phyloP scores from a whole-genome alignment of 805 yeast genomes.

The Lipomyces orientalis region DNA sequence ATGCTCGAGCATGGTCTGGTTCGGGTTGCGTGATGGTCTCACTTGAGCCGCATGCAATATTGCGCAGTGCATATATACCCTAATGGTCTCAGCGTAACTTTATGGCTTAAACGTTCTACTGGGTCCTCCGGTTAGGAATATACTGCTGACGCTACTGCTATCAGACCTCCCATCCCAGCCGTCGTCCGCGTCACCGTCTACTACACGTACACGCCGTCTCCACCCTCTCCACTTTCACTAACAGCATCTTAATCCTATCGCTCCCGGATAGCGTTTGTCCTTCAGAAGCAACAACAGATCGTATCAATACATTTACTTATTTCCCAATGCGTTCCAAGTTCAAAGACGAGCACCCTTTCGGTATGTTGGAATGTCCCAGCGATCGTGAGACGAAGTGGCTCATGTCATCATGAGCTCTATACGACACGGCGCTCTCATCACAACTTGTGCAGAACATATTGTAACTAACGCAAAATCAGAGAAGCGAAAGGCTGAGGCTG shows the following conservation, averaged over 20 bases:
- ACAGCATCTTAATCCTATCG: neutral
- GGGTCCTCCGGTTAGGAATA: neutral
- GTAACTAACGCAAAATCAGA: constrained; percentile 50
- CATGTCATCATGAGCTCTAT: neutral
- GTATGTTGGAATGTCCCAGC: constrained; percentile 52
- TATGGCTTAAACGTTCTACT: neutral
- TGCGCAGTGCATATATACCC: too few relatives aligned
- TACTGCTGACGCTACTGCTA: neutral
- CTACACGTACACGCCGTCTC: neutral
- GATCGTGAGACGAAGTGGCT: neutral
- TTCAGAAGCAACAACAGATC: neutral
- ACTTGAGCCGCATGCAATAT: too few relatives aligned
- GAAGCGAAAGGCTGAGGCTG: constrained; percentile 93
- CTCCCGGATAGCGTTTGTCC: neutral
- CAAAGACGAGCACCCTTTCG: constrained; percentile 94
- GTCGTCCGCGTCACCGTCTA: constrained; percentile 1
- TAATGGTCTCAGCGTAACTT: too few relatives aligned
- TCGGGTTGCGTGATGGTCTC: too few relatives aligned
- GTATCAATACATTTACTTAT: neutral
- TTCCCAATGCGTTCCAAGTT: constrained; percentile 81
- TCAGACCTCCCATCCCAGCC: neutral
- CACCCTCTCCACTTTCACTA: neutral
- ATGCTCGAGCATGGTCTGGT: too few relatives aligned
- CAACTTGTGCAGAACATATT: neutral
- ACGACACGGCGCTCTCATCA: neutral